phyloP scores from a whole-genome alignment of 345 rosid genomes.

The Arabidopsis arenosa region DNA sequence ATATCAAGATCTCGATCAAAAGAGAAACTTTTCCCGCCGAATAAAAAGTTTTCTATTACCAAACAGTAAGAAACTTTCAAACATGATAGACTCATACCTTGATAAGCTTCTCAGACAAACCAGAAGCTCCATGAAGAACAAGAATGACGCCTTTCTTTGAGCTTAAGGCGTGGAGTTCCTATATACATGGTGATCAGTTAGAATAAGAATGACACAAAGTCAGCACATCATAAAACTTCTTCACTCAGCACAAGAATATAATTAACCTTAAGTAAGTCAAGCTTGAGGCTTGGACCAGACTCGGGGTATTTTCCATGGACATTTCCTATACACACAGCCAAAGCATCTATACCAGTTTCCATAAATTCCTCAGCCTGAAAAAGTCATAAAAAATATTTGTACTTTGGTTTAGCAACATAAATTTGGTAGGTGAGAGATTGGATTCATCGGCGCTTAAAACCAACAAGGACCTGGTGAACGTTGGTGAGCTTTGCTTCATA shows the following conservation, averaged over 20 bases:
- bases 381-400: not conserved
- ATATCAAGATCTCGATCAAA: slow-evolving; percentile 15
- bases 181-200: slow-evolving; percentile 26
- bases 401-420: slow-evolving; percentile 19
- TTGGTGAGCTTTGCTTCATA: slow-evolving; percentile 93
- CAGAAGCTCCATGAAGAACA: slow-evolving; percentile 98
- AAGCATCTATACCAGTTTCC: slow-evolving; percentile 83
- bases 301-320: slow-evolving; percentile 94
- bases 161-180: slow-evolving; percentile 71
- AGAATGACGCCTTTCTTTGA: slow-evolving; percentile 79
- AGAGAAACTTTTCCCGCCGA: not conserved
- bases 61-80: not conserved
- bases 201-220: slow-evolving; percentile 20
- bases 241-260: slow-evolving; percentile 12
- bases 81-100: slow-evolving; percentile 54
- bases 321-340: slow-evolving; percentile 98
- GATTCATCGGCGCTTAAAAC: slow-evolving; percentile 13
- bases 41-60: not conserved
- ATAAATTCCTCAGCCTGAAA: slow-evolving; percentile 88
- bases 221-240: not conserved
- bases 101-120: slow-evolving; percentile 69
- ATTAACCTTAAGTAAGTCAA: slow-evolving; percentile 81
- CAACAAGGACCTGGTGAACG: slow-evolving; percentile 63
- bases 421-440: slow-evolving; percentile 11
- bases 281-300: slow-evolving; percentile 85